Evolutionary conservation across 495 filamentous ascomycete genomes (phyloP).

Genomic region (Podospora appendiculata): DNA sequence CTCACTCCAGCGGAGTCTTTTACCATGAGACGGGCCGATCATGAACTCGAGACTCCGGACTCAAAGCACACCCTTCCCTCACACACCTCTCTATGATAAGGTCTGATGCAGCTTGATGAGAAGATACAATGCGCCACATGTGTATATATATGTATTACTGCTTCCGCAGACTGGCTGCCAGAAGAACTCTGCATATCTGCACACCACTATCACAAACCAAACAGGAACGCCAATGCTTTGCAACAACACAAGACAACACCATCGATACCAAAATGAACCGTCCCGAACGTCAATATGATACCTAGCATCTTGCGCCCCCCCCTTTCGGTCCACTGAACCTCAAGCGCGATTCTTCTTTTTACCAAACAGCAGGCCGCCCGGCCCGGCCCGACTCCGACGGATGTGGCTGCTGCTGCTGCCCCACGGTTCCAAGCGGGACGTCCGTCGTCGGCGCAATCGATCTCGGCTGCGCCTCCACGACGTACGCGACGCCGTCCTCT

Average conservation of each 20-base stretch:
- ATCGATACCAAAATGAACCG: neutral
- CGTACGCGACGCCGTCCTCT: constrained; percentile 63
- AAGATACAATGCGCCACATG: no score
- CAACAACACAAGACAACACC: neutral
- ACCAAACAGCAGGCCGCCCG: constrained; percentile 16
- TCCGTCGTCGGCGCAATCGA: constrained; percentile 38
- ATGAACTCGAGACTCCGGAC: no score
- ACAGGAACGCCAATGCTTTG: neutral
- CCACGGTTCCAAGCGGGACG: constrained; percentile 26
- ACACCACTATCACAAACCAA: neutral
- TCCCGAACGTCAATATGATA: neutral
- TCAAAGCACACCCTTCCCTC: no score
- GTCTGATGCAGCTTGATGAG: no score
- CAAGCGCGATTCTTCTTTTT: neutral
- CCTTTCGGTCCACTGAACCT: no score
- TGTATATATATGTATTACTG: neutral
- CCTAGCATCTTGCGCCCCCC: neutral
- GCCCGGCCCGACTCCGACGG: constrained; percentile 32
- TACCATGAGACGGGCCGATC: no score
- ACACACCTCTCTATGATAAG: no score
- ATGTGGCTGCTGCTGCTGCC: constrained; percentile 15
- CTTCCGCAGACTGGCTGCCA: neutral
- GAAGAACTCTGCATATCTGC: neutral
- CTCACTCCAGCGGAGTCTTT: no score
- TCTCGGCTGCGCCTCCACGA: constrained; percentile 52